Conservation (phyloP, 2,329 filamentous ascomycete genomes). For the Rutstroemia sp. region DNA sequence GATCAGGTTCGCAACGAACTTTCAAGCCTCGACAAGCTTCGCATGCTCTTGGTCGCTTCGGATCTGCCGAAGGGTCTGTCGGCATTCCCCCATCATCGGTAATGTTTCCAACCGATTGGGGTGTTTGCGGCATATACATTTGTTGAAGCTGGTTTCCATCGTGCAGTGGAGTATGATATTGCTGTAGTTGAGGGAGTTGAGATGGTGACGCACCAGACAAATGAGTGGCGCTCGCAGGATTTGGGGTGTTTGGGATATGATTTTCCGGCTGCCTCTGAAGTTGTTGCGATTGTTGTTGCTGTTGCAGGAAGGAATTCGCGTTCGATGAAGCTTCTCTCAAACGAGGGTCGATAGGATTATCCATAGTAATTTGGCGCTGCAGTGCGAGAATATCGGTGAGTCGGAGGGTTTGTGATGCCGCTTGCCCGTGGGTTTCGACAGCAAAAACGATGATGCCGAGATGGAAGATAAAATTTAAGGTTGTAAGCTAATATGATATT, state of each 20-base stretch:
- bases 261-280: constrained; percentile 1
- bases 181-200: constrained; percentile 7
- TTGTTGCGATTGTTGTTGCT: constrained; percentile 3
- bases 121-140: constrained; percentile 21
- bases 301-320: constrained; percentile 4
- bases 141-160: constrained; percentile 8
- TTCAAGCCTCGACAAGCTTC: constrained; percentile 37
- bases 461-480: neutral
- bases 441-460: too few relatives aligned
- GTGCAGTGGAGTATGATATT: constrained; percentile 8
- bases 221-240: constrained; percentile 1
- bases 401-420: constrained; percentile 8
- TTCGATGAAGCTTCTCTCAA: constrained; percentile 11
- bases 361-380: neutral
- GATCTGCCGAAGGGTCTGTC: constrained; percentile 21
- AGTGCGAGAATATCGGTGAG: neutral
- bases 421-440: too few relatives aligned
- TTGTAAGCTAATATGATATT: neutral
- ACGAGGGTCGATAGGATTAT: constrained; percentile 12
- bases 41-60: constrained; percentile 33
- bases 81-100: constrained; percentile 16
- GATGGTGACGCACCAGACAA: constrained; percentile 5
- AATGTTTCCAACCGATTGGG: constrained; percentile 16
- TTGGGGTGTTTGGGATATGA: constrained; percentile 2
- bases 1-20: constrained; percentile 34